Evolutionary conservation across 306 rosid species (phyloP).

Genomic region (Vigna angularis): DNA sequence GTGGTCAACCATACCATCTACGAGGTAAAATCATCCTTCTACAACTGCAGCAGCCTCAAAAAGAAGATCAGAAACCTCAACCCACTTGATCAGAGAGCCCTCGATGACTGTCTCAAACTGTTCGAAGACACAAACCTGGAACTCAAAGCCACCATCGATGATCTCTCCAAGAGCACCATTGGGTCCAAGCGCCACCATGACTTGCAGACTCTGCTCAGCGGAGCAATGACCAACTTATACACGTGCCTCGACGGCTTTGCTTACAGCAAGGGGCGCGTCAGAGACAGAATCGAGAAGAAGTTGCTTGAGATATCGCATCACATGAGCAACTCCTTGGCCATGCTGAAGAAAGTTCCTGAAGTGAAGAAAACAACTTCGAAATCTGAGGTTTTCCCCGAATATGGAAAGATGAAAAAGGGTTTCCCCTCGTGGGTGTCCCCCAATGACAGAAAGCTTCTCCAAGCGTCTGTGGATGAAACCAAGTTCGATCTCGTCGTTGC

Average conservation of each 20-base stretch:
- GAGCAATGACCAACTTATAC: constrained; percentile 81
- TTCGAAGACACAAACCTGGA: constrained; percentile 58
- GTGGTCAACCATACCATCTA: constrained; percentile 56
- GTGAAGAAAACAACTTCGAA: constrained; percentile 4
- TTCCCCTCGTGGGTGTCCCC: constrained; percentile 72
- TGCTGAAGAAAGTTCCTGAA: constrained; percentile 68
- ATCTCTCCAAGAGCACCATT: constrained; percentile 47
- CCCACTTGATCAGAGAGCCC: constrained; percentile 53
- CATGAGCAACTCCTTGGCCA: constrained; percentile 72
- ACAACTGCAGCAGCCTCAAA: constrained; percentile 56
- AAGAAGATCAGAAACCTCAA: constrained; percentile 42
- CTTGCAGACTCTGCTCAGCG: constrained; percentile 69
- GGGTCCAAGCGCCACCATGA: constrained; percentile 48
- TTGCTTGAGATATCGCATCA: constrained; percentile 57
- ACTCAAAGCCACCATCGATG: constrained; percentile 52
- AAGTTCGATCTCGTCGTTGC: constrained; percentile 69
- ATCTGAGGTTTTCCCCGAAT: constrained; percentile 57
- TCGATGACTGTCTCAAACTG: constrained; percentile 81
- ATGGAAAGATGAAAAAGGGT: constrained; percentile 57
- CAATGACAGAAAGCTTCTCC: constrained; percentile 61
- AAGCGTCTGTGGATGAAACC: constrained; percentile 49
- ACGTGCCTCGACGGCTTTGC: constrained; percentile 86
- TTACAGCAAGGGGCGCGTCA: constrained; percentile 45
- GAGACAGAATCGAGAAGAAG: constrained; percentile 40
- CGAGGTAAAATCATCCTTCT: constrained; percentile 58